Percentiles rank a stretch among this genome's conserved stretches.
Evolutionary conservation across 768 basidiomycete genomes (phyloP).

Genomic region (Coprinopsis sp.): DNA sequence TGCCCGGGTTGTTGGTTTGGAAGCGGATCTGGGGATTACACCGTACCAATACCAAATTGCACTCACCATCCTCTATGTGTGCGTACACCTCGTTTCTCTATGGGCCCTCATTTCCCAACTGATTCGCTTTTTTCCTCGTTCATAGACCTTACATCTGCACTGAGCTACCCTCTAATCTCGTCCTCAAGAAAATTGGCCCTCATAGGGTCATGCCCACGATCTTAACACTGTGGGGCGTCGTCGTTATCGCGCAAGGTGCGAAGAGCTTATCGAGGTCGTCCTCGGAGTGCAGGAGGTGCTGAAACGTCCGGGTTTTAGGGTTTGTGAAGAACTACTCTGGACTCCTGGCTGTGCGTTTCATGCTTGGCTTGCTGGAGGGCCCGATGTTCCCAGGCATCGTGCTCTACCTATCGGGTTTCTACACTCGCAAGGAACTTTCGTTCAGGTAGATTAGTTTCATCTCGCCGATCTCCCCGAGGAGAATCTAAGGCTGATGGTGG

Average conservation of each 20-base stretch:
- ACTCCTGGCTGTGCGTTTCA: conserved; percentile 44
- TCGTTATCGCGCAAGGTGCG: conserved; percentile 38
- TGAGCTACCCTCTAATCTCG: conserved; percentile 46
- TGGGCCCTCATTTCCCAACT: too few species aligned
- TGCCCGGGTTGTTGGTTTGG: conserved; percentile 46
- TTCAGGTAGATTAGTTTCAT: conserved; percentile 19
- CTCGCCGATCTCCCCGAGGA: neutral
- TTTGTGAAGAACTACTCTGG: conserved; percentile 42
- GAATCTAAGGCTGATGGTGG: neutral
- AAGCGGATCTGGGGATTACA: conserved; percentile 35
- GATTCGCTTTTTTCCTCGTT: neutral
- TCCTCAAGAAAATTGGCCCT: conserved; percentile 42
- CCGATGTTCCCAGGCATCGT: conserved; percentile 36
- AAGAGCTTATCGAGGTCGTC: neutral
- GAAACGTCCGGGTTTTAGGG: conserved; percentile 22
- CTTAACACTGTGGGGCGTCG: conserved; percentile 47
- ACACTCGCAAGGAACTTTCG: conserved; percentile 30
- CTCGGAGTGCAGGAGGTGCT: neutral
- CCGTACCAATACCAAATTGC: conserved; percentile 35
- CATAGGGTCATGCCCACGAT: conserved; percentile 44
- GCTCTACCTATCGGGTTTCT: conserved; percentile 38
- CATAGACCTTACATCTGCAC: conserved; percentile 38
- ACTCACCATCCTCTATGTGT: conserved; percentile 30
- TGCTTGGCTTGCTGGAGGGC: conserved; percentile 52
- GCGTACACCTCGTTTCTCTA: conserved; percentile 6